phyloP scores from a whole-genome alignment of 2,329 filamentous ascomycete genomes.

The Coniochaeta prunicola region DNA sequence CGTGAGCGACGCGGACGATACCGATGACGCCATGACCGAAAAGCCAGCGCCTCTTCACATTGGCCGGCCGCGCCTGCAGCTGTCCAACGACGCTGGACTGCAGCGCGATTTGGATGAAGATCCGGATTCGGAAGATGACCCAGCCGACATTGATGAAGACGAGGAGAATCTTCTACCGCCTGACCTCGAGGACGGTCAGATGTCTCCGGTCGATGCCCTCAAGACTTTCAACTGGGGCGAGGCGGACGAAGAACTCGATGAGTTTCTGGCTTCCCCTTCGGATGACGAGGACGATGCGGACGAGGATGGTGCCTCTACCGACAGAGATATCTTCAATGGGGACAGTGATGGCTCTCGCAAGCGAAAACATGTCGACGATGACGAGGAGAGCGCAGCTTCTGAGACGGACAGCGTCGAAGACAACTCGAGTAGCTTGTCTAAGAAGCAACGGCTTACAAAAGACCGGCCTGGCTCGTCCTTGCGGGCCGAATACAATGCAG shows the following conservation, averaged over 20 bases:
- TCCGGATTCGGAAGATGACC: slow-evolving; percentile 22
- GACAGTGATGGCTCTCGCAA: slow-evolving; percentile 15
- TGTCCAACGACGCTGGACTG: slow-evolving; percentile 28
- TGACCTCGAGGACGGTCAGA: slow-evolving; percentile 36
- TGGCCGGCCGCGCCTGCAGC: slow-evolving; percentile 33
- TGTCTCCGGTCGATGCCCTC: slow-evolving; percentile 48
- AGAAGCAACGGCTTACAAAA: slow-evolving; percentile 41
- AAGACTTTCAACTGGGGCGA: slow-evolving; percentile 54
- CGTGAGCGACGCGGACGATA: slow-evolving; percentile 19
- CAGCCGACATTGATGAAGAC: slow-evolving; percentile 26
- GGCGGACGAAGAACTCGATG: slow-evolving; percentile 66
- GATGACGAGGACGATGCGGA: slow-evolving; percentile 38
- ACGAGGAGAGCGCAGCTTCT: slow-evolving; percentile 12
- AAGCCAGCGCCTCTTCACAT: slow-evolving; percentile 19
- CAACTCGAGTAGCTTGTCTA: slow-evolving; percentile 31
- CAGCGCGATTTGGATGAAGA: slow-evolving; percentile 29
- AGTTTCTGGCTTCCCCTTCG: slow-evolving; percentile 57
- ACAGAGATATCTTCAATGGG: slow-evolving; percentile 24
- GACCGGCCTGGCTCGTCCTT: slow-evolving; percentile 37
- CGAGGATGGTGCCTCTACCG: slow-evolving; percentile 14
- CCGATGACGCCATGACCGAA: slow-evolving; percentile 21
- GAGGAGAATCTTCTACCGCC: slow-evolving; percentile 40
- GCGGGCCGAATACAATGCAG: slow-evolving; percentile 26
- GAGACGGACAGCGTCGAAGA: slow-evolving; percentile 8
- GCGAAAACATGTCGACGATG: slow-evolving; percentile 9